Percentiles rank a stretch among this genome's conserved stretches.
Conservation (phyloP, 1,284 basidiomycete species). For the Coniophora puteana region DNA sequence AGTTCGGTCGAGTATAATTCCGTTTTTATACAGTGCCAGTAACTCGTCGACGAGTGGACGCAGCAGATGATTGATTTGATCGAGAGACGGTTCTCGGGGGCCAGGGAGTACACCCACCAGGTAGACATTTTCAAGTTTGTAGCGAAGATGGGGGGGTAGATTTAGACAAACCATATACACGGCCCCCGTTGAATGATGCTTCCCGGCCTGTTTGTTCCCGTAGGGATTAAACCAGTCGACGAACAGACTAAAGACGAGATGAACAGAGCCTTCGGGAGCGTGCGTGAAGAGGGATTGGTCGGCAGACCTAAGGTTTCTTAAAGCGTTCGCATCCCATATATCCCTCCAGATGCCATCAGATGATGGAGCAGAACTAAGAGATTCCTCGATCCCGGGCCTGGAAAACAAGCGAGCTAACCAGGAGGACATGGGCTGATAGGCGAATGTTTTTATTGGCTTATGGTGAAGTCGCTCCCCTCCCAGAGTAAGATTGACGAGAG, state of each 20-base stretch:
- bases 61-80: conserved; percentile 17
- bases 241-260: conserved; percentile 14
- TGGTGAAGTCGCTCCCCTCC: too few species aligned
- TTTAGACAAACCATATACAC: conserved; percentile 23
- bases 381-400: conserved; percentile 15
- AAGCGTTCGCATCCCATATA: conserved; percentile 5
- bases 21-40: conserved; percentile 13
- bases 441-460: not conserved
- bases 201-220: conserved; percentile 15
- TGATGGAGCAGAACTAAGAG: too few species aligned
- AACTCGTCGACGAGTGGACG: conserved; percentile 20
- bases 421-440: conserved; percentile 5
- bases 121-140: conserved; percentile 24
- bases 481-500: too few species aligned
- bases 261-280: conserved; percentile 3
- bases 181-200: conserved; percentile 13
- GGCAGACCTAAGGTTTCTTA: conserved; percentile 14
- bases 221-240: conserved; percentile 22
- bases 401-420: conserved; percentile 12
- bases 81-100: conserved; percentile 14
- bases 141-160: conserved; percentile 20
- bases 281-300: conserved; percentile 8
- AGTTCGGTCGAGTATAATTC: conserved; percentile 15
- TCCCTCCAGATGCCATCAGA: not conserved
- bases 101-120: conserved; percentile 23